These are phyloP conservation scores for Xenoacremonium recifei DNA, from an alignment of 2,329 filamentous ascomycete genomes.

Conservation along the genomic window DNA sequence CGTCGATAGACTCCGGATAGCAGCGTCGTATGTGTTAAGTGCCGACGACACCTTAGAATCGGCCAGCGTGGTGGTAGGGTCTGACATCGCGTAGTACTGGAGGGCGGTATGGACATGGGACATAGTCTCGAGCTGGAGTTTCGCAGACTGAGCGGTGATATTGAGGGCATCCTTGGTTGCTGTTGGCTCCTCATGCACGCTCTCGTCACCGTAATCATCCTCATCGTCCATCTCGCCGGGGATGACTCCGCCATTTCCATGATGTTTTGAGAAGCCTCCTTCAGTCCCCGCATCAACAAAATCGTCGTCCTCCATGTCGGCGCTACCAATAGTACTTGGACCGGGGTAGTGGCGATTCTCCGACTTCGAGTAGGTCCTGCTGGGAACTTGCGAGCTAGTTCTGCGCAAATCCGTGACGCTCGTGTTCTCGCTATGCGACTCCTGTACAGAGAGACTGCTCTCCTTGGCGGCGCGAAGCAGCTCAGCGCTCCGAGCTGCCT, in stretches of 20 bases:
- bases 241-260: slow-evolving; percentile 34
- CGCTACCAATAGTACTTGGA: slow-evolving; percentile 47
- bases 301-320: slow-evolving; percentile 48
- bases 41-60: slow-evolving; percentile 77
- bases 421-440: slow-evolving; percentile 50
- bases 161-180: slow-evolving; percentile 91
- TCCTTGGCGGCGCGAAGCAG: slow-evolving; percentile 75
- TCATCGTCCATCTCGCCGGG: slow-evolving; percentile 63
- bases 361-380: slow-evolving; percentile 27
- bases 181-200: slow-evolving; percentile 69
- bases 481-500: slow-evolving; percentile 72
- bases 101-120: slow-evolving; percentile 82
- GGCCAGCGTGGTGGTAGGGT: slow-evolving; percentile 70
- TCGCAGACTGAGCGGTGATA: slow-evolving; percentile 94
- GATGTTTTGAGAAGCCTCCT: slow-evolving; percentile 37
- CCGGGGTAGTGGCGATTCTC: slow-evolving; percentile 36
- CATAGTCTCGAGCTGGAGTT: slow-evolving; percentile 87
- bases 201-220: slow-evolving; percentile 72
- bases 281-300: slow-evolving; percentile 47
- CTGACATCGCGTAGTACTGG: slow-evolving; percentile 63
- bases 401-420: slow-evolving; percentile 46
- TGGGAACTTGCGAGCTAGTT: slow-evolving; percentile 44
- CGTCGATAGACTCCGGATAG: slow-evolving; percentile 81
- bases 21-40: slow-evolving; percentile 81
- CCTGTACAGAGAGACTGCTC: slow-evolving; percentile 44